Base-by-base conservation (phyloP, 2,329 filamentous ascomycete genomes). In the Exophiala xenobiotica region DNA sequence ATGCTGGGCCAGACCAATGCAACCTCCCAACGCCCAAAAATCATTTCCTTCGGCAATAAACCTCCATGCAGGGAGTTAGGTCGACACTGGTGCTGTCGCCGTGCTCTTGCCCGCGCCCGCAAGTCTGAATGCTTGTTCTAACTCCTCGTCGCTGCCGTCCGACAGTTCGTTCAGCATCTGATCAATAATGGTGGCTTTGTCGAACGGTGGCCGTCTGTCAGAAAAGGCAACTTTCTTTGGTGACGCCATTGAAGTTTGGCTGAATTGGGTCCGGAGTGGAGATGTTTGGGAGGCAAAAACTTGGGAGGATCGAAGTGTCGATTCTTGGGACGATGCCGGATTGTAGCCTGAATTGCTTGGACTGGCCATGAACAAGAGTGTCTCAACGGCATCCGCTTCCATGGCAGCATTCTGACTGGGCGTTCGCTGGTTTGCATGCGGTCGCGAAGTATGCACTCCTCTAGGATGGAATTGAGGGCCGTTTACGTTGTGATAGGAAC, bases 351-450 rank as follows among this genome's bases (percentile, higher is more conserved):
- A 74, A 47, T 75, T 74, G 24, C 70, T 73, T 1, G 74, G 74
- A 47, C 74, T 77, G 33, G 73, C 74, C 74, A 77, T 75, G 61
- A 76, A 76, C 6, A 76, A 61, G 7, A 77, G 60, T 0, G 73
- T 75, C 61, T 77, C 74, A n/a, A 77, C 74, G 8, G 74, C 74
- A 53, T 77, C 74, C 53, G 75, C 70, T 56, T 77, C 74, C 70
- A 75, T 75, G 1, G 69, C 66, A 12, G 71, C 70, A 45, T 68
- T 74, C 54, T 74, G 70, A 39, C 69, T 70, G 4, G 70, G 68
- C 0, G 68, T 70, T 40, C 68, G 63, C 46, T 56, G 65, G 48
- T 59, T 66, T 51, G 48, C 60, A 49, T 45, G 56, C 35, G 43
- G 61, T 41, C 52, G 48, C 4, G 37, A 39, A 20, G 49, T 37